Evolutionary conservation across 805 yeast species (phyloP).

Genomic region (Danielia reshetovae): DNA sequence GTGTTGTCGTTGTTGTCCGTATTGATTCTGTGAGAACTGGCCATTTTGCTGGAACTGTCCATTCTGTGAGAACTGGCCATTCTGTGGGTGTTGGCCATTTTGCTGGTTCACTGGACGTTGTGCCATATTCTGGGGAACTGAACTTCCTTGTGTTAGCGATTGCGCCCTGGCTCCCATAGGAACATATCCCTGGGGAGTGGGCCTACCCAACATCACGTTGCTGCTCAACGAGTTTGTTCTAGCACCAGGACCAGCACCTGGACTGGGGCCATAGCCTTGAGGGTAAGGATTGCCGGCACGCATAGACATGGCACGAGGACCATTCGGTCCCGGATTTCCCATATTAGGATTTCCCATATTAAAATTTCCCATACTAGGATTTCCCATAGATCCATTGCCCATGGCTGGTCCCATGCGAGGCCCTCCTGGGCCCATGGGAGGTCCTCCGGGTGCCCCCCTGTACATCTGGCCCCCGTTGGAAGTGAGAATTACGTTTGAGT

Average conservation of each 20-base stretch:
- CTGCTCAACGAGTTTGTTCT: conserved; percentile 13
- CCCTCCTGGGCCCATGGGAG: not conserved
- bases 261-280: conserved; percentile 2
- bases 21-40: too few relatives aligned
- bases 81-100: too few relatives aligned
- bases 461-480: too few relatives aligned
- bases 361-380: too few relatives aligned
- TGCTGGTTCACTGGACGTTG: not conserved
- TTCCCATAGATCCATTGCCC: not conserved
- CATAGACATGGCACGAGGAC: conserved; percentile 4
- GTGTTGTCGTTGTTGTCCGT: not conserved
- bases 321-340: conserved; percentile 1
- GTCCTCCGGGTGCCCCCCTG: not conserved
- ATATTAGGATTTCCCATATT: not conserved
- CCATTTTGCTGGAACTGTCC: not conserved
- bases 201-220: not conserved
- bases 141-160: not conserved
- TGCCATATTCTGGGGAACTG: too few relatives aligned
- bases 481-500: conserved; percentile 18
- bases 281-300: not conserved
- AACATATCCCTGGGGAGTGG: not conserved
- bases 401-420: not conserved
- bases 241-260: conserved; percentile 6
- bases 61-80: not conserved
- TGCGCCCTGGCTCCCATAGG: not conserved